Conservation (phyloP, 2,329 filamentous ascomycete species). For the Colletotrichum simmondsii region DNA sequence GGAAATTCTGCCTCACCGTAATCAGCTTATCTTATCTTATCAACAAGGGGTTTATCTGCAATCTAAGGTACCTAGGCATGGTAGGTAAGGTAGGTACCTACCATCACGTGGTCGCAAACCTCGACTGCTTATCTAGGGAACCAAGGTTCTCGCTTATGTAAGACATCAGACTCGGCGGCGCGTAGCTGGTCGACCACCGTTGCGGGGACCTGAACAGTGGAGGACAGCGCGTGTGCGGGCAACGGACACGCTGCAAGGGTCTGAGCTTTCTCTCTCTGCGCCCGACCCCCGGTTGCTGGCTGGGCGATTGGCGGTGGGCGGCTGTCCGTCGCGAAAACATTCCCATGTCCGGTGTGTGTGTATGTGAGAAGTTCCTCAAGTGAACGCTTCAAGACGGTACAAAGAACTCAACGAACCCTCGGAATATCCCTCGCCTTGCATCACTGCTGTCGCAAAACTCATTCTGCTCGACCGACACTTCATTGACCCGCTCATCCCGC, state of each 20-base stretch:
- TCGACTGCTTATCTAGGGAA: neutral
- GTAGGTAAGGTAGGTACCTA: no score
- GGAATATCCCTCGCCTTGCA: constrained; percentile 11
- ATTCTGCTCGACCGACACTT: neutral
- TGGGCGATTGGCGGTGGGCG: constrained; percentile 20
- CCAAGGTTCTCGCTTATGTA: neutral
- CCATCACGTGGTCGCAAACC: constrained; percentile 12
- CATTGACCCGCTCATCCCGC: neutral
- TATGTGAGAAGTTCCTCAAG: constrained; percentile 1
- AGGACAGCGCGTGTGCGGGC: constrained; percentile 7
- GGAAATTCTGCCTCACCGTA: no score
- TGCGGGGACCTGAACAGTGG: neutral
- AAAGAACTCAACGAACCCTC: constrained; percentile 26
- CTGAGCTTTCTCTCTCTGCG: constrained; percentile 11
- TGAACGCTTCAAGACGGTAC: constrained; percentile 17
- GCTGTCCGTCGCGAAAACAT: constrained; percentile 32
- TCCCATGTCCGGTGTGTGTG: neutral
- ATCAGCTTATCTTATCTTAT: no score
- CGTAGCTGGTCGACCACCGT: constrained; percentile 7
- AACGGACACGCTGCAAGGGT: constrained; percentile 26
- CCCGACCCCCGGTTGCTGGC: neutral
- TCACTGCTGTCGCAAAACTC: constrained; percentile 9
- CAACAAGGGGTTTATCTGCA: no score
- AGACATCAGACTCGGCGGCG: neutral
- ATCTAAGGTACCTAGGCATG: no score